A percentile compares a stretch with the other conserved stretches of the same genome.
Evolutionary conservation across 2,329 filamentous ascomycete genomes (phyloP).

Genomic region (Monosporascus sp.): DNA sequence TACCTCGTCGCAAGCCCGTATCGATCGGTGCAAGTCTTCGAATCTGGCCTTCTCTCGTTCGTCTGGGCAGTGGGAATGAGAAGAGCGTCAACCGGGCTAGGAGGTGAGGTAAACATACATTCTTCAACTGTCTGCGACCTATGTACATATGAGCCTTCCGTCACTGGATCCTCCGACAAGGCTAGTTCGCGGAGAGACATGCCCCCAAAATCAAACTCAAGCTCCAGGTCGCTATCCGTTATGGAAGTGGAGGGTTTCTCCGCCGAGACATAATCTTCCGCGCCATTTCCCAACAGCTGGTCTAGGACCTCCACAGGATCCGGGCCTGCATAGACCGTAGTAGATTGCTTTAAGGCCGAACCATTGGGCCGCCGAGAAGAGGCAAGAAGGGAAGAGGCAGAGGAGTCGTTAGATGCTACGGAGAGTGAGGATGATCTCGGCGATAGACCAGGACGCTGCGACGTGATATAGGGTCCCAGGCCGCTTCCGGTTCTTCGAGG

Average conservation of each 20-base stretch:
- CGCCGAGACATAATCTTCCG: constrained; percentile 4
- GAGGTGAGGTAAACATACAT: constrained; percentile 50
- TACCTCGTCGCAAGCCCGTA: constrained; percentile 86
- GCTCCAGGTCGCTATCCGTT: constrained; percentile 50
- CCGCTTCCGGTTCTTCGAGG: constrained; percentile 63
- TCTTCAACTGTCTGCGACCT: constrained; percentile 63
- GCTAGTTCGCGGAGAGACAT: constrained; percentile 72
- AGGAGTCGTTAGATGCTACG: constrained; percentile 72
- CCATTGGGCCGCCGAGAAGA: constrained; percentile 62
- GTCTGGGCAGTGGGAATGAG: constrained; percentile 42
- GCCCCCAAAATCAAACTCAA: constrained; percentile 73
- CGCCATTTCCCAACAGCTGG: constrained; percentile 34
- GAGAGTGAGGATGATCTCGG: constrained; percentile 71
- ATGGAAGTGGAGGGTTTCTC: constrained; percentile 21
- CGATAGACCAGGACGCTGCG: constrained; percentile 58
- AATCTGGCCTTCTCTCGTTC: constrained; percentile 80
- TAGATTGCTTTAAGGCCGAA: constrained; percentile 59
- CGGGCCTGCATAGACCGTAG: constrained; percentile 46
- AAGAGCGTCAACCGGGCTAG: constrained; percentile 7
- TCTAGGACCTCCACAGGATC: constrained; percentile 69
- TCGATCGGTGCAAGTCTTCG: constrained; percentile 85
- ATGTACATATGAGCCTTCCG: constrained; percentile 31
- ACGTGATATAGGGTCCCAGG: constrained; percentile 64
- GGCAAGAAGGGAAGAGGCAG: constrained; percentile 65
- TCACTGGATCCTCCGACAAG: constrained; percentile 23